Evolutionary conservation across 768 basidiomycete species (phyloP).

Genomic region (Pleurotus eryngii): DNA sequence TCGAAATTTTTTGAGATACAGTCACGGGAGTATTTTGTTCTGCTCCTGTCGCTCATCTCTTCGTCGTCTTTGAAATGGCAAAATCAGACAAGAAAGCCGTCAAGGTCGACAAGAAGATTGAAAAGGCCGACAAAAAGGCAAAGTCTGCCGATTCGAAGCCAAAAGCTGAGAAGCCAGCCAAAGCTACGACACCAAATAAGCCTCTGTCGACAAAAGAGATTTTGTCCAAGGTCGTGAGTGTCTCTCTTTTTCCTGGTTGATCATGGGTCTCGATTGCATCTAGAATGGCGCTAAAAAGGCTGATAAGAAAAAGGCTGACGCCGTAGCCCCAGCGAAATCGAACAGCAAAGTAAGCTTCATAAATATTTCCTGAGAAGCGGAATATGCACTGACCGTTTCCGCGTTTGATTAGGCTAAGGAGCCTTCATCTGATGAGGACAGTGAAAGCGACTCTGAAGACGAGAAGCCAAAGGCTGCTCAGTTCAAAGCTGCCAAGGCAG

Average conservation of each 20-base stretch:
- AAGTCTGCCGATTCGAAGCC: conserved; percentile 30
- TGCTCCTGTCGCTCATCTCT: conserved; percentile 9
- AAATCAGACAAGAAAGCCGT: conserved; percentile 48
- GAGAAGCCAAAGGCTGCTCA: conserved; percentile 57
- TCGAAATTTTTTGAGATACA: conserved; percentile 4
- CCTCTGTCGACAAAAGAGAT: conserved; percentile 20
- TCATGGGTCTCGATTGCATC: too few relatives aligned
- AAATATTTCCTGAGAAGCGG: conserved; percentile 14
- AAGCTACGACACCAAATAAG: conserved; percentile 21
- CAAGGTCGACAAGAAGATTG: conserved; percentile 30
- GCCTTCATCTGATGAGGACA: conserved; percentile 42
- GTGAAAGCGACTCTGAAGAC: conserved; percentile 45
- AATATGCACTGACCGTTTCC: conserved; percentile 18
- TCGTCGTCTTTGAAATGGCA: conserved; percentile 33
- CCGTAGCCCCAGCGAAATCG: conserved; percentile 5
- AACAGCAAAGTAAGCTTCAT: conserved; percentile 11
- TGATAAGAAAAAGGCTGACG: background rate
- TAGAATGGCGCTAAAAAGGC: too few relatives aligned
- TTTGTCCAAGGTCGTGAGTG: conserved; percentile 1
- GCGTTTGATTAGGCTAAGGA: conserved; percentile 21
- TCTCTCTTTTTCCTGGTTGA: background rate
- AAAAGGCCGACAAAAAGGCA: conserved; percentile 28
- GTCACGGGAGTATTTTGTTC: background rate
- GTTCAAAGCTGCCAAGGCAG: conserved; percentile 35
- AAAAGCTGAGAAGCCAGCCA: conserved; percentile 21